Percentiles rank a stretch among this genome's conserved stretches.
Conservation (phyloP, 805 yeast genomes). For the Hanseniaspora meyeri region DNA sequence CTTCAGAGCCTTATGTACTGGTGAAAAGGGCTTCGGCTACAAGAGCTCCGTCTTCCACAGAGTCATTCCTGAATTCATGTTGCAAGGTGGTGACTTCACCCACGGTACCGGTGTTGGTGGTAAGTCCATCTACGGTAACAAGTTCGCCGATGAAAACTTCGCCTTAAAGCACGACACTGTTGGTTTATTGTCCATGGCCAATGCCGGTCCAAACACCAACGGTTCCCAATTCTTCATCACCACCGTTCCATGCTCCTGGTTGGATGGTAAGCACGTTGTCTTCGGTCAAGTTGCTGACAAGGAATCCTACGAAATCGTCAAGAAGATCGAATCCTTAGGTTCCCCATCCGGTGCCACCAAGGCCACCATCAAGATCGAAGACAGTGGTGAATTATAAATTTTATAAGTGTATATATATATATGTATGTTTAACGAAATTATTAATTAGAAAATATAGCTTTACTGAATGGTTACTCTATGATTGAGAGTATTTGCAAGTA, state of each 20-base stretch:
- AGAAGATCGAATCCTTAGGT: slow-evolving; percentile 72
- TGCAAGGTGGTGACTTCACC: slow-evolving; percentile 95
- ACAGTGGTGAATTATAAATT: slow-evolving; percentile 33
- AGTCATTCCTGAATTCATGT: slow-evolving; percentile 94
- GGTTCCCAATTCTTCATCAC: slow-evolving; percentile 96
- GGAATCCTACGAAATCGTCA: slow-evolving; percentile 65
- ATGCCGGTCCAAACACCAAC: slow-evolving; percentile 96
- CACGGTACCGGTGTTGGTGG: slow-evolving; percentile 96
- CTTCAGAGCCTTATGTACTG: slow-evolving; percentile 73
- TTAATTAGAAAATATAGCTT: not conserved
- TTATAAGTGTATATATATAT: not conserved
- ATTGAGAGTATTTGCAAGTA: not conserved
- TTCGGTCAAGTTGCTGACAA: slow-evolving; percentile 73
- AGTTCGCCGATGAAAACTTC: slow-evolving; percentile 70
- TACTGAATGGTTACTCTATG: not conserved
- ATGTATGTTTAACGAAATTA: not conserved
- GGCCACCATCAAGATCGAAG: slow-evolving; percentile 52
- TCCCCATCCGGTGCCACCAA: slow-evolving; percentile 61
- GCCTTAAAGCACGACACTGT: slow-evolving; percentile 61
- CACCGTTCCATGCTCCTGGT: slow-evolving; percentile 36
- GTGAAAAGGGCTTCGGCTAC: slow-evolving; percentile 83
- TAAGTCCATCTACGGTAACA: slow-evolving; percentile 72
- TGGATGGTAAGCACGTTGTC: slow-evolving; percentile 92
- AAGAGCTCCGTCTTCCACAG: slow-evolving; percentile 89
- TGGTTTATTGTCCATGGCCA: slow-evolving; percentile 89